These are phyloP conservation scores for Antitrichia curtipendula DNA, from an alignment of 225 moss, liverwort and hornwort species.

Conservation along the genomic window DNA sequence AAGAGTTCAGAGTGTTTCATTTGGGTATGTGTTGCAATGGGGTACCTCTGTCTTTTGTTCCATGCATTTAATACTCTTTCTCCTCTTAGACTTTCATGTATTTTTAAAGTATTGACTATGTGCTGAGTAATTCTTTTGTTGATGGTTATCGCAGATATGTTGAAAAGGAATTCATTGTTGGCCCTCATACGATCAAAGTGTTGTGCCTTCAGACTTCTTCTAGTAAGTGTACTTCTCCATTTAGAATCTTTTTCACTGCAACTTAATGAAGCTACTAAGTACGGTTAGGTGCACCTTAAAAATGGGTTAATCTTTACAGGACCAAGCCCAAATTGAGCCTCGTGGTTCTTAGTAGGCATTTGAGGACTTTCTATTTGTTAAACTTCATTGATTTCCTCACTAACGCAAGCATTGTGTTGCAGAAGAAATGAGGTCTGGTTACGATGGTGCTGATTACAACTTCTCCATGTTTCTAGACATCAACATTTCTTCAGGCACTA, in stretches of 20 bases:
- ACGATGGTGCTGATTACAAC: background rate
- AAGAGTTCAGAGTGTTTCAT: background rate
- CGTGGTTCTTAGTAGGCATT: background rate
- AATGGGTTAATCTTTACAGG: background rate
- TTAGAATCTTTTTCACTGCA: background rate
- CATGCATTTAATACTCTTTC: background rate
- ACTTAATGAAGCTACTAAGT: background rate
- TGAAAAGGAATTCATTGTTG: conserved; percentile 23
- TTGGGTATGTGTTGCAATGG: background rate
- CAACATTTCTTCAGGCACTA: background rate
- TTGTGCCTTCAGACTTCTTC: conserved; percentile 45
- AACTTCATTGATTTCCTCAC: background rate
- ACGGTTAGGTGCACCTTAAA: background rate
- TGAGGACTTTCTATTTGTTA: background rate
- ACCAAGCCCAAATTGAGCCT: background rate
- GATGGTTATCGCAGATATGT: conserved; percentile 26
- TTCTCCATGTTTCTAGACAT: background rate
- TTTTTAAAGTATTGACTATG: background rate
- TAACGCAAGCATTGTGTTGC: background rate
- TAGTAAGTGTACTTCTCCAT: conserved; percentile 11
- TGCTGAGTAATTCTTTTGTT: background rate
- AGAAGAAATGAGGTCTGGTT: background rate
- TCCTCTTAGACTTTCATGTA: background rate
- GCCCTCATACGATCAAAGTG: conserved; percentile 37
- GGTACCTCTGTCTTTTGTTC: background rate